Base-by-base conservation (phyloP, 106 monocot species). In the Dactylorhiza incarnata region DNA sequence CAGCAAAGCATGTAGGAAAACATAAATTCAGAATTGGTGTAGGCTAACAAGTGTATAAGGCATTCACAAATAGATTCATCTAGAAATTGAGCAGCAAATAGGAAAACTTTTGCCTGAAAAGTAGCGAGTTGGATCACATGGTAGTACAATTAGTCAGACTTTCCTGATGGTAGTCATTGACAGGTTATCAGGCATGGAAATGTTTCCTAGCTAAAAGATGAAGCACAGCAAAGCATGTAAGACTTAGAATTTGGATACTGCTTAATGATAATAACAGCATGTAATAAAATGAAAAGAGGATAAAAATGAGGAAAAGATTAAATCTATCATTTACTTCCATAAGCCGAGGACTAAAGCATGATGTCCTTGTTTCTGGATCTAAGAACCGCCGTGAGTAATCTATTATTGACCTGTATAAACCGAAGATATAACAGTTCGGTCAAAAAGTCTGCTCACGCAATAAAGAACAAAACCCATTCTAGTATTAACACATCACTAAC, bases 321-420 rank as follows among this genome's bases (percentile, higher is more conserved):
- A 65, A 37, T 66, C 24, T 19, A 24, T 69, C 69, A 72, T 72
- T 1, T 74, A 95, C 95, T 89, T 99, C 94, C 94, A 99, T 94
- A 1, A 97, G 81, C 67, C 97, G 85, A 63, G 97, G 97, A 79
- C 94, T 97, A 74, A 94, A 97, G 66, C 81, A 82, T 49, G 49
- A 26, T 52, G 79, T 48, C 74, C 93, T 91, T 77, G 82, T 76
- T 74, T 91, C 84, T 66, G 83, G 81, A 82, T 97, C 82, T 62
- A 91, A 81, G 78, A 91, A 83, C 74, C 75, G 81, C 68, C 89
- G 82, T 26, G 97, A 84, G 87, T 94, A 97, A 62, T 88, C 77
- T 47, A 97, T 80, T 52, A 97, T 80, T 48, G 97, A 89, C 93
- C 95, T 96, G 83, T 73, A 89, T 44, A 66, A 75, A 56, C 25